Conservation (phyloP, 2,329 filamentous ascomycete genomes). For the Madurella fahalii region DNA sequence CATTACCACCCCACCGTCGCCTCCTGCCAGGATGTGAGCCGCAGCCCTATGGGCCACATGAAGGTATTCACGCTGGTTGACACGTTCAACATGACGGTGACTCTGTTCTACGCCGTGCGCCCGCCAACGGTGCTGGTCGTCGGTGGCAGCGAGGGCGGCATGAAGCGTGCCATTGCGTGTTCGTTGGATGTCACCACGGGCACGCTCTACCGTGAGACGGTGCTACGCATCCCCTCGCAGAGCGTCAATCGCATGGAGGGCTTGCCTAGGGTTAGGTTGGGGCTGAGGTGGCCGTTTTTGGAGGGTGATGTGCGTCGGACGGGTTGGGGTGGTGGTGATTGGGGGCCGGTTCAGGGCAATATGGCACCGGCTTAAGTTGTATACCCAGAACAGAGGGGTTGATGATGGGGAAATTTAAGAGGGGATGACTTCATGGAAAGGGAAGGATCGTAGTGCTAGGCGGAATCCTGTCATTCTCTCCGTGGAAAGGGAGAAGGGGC, state of each 20-base stretch:
- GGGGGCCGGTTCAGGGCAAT: too few relatives aligned
- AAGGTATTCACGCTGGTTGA: constrained; percentile 36
- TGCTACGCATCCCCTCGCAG: constrained; percentile 39
- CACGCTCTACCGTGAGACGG: constrained; percentile 41
- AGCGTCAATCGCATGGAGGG: constrained; percentile 35
- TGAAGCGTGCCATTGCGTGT: constrained; percentile 42
- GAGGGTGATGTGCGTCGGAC: constrained; percentile 1
- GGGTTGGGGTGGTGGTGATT: too few relatives aligned
- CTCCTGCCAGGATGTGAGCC: neutral
- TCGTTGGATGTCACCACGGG: constrained; percentile 40
- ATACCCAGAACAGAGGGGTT: too few relatives aligned
- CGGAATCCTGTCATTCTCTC: too few relatives aligned
- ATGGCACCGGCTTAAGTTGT: too few relatives aligned
- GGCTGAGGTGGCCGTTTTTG: constrained; percentile 16
- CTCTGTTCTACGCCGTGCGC: constrained; percentile 33
- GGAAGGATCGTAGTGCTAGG: too few relatives aligned
- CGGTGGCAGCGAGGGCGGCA: constrained; percentile 42
- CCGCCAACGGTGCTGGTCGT: constrained; percentile 40
- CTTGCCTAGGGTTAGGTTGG: constrained; percentile 31
- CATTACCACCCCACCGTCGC: neutral
- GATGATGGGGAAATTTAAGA: too few relatives aligned
- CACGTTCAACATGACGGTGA: constrained; percentile 34
- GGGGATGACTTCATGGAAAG: too few relatives aligned
- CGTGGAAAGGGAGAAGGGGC: too few relatives aligned
- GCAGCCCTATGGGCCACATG: constrained; percentile 9